Evolutionary conservation across 148 eudicot species (phyloP), one percentile per base, ranked within the genome.

Genomic region (Selenicereus undatus): DNA sequence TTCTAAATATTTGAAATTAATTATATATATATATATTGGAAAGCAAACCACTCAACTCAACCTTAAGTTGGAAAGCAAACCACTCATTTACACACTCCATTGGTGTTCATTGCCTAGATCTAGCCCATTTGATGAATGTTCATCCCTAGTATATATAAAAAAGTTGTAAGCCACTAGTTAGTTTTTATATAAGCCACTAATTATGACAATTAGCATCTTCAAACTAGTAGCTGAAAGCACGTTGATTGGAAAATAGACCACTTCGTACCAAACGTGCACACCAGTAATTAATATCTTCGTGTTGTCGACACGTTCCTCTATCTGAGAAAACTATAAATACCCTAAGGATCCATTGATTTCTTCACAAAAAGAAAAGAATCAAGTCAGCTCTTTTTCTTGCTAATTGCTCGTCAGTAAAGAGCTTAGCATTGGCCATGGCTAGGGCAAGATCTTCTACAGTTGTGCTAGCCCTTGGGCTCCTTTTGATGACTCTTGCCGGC

Each of bases 401-500:
- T 4, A 36, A 2, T 36, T 36, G 13, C 54, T 3, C 51, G 22
- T 60, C 21, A 4, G 66, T n/a, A 0, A 20, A 9, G 48, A 3
- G 58, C 11, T 45, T 48, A 45, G 27, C 14, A 22, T 48, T 16
- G 35, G 20, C 1, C 24, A 83, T 83, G 85, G 82, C 81, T 14
- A 35, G 78, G 65, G 51, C 75, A 29, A 79, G 73, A 18, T 75
- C 72, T 7, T 83, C 81, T 4, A 75, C 39, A 0, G 11, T 45
- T 3, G 72, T 45, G 4, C 42, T 83, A 65, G 81, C 82, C 71
- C 64, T 79, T 22, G 82, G 76, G 82, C 76, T 83, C 20, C 76
- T 83, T 13, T 0, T 83, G 54, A 83, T 83, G 85, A 75, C 85
- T 51, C 79, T 83, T 29, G 79, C 71, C 21, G 76, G 79, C 9